Evolutionary conservation across 495 filamentous ascomycete species (phyloP).

Genomic region (Penicillium salamii): DNA sequence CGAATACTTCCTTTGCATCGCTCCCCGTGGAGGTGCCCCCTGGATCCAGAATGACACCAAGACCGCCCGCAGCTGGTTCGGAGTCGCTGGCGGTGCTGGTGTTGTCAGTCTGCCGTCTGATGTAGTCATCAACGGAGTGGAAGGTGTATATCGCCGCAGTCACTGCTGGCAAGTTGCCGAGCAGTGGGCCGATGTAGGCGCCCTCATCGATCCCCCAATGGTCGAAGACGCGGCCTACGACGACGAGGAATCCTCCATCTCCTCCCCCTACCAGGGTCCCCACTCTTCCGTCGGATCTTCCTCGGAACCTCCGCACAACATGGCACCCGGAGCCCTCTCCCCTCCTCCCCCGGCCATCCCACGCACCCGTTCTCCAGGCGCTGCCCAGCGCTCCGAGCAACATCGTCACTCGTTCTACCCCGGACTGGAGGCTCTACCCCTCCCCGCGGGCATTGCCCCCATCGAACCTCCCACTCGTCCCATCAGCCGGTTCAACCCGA

Average conservation of each 20-base stretch:
- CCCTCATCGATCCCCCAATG: slow-evolving; percentile 35
- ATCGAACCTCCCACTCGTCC: slow-evolving; percentile 41
- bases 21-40: slow-evolving; percentile 74
- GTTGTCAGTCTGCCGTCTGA: slow-evolving; percentile 77
- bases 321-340: slow-evolving; percentile 27
- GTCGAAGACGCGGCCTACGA: slow-evolving; percentile 39
- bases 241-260: slow-evolving; percentile 42
- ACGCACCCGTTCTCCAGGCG: slow-evolving; percentile 42
- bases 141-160: slow-evolving; percentile 83
- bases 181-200: slow-evolving; percentile 58
- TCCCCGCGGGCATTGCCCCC: slow-evolving; percentile 49
- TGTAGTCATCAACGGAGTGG: slow-evolving; percentile 81
- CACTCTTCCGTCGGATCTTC: slow-evolving; percentile 44
- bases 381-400: slow-evolving; percentile 27
- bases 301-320: slow-evolving; percentile 23
- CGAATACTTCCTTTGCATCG: slow-evolving; percentile 96
- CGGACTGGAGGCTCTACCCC: slow-evolving; percentile 49
- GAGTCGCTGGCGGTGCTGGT: slow-evolving; percentile 65
- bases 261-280: slow-evolving; percentile 42
- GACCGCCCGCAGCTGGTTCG: slow-evolving; percentile 73
- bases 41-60: slow-evolving; percentile 76
- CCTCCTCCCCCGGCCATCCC: slow-evolving; percentile 41
- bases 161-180: slow-evolving; percentile 90
- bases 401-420: slow-evolving; percentile 46
- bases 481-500: slow-evolving; percentile 45